phyloP scores from a whole-genome alignment of 768 basidiomycete genomes.

The Pulveroboletus sp. region DNA sequence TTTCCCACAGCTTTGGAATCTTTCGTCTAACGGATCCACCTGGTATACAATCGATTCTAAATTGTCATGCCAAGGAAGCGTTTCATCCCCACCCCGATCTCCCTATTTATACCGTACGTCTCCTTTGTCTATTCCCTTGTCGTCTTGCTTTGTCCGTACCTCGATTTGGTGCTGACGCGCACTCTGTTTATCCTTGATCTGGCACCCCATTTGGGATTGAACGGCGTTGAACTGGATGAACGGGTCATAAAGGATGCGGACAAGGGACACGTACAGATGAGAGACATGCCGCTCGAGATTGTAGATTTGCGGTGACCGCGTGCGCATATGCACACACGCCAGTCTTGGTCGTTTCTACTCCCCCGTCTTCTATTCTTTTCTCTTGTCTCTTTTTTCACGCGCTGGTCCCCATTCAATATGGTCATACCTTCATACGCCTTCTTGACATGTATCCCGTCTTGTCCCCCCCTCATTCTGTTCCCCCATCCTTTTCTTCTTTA shows the following conservation, averaged over 20 bases:
- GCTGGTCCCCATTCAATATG: not conserved
- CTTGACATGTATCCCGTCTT: not conserved
- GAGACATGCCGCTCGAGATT: conserved; percentile 68
- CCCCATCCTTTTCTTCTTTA: not conserved
- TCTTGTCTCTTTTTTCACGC: too few species aligned
- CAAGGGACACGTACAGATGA: conserved; percentile 79
- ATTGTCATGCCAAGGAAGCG: conserved; percentile 64
- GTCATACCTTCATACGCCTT: not conserved
- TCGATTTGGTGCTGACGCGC: not conserved
- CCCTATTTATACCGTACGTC: conserved; percentile 80
- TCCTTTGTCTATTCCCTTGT: not conserved
- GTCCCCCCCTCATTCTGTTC: not conserved
- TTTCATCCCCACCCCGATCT: conserved; percentile 84
- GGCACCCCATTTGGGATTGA: not conserved
- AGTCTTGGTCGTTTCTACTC: too few species aligned
- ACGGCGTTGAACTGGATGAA: not conserved
- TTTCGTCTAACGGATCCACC: conserved; percentile 88
- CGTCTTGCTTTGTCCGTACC: not conserved
- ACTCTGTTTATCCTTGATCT: not conserved
- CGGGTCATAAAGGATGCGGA: conserved; percentile 60
- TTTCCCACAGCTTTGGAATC: conserved; percentile 59
- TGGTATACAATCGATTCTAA: conserved; percentile 66
- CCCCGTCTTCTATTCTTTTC: too few species aligned
- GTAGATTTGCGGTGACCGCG: conserved; percentile 61
- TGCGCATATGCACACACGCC: not conserved